Evolutionary conservation across 2,329 filamentous ascomycete species (phyloP).

Genomic region (Fragosphaeria purpurea): DNA sequence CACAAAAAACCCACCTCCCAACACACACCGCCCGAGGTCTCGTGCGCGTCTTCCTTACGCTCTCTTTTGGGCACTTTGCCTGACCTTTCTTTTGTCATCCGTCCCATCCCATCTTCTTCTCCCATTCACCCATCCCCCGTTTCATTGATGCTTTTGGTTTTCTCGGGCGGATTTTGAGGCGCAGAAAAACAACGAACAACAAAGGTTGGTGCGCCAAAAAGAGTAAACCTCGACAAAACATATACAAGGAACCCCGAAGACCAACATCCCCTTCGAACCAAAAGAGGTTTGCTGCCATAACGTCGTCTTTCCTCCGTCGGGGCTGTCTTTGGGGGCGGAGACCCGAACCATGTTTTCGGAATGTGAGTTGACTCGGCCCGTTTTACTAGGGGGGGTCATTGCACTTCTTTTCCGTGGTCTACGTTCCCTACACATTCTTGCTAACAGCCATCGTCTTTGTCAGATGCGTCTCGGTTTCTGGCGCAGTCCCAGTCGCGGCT

Average conservation of each 20-base stretch:
- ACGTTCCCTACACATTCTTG: no score
- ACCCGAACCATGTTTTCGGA: slow-evolving; percentile 67
- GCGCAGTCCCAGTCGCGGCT: slow-evolving; percentile 92
- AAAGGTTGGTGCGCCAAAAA: no score
- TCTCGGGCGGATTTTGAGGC: no score
- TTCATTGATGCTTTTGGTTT: no score
- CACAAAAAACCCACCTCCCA: background rate
- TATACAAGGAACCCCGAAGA: background rate
- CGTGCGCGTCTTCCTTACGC: slow-evolving; percentile 4
- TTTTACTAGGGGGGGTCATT: no score
- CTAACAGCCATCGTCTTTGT: no score
- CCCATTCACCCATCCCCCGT: no score
- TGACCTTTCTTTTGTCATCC: background rate
- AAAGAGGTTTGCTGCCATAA: no score
- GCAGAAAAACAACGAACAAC: no score
- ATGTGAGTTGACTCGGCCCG: slow-evolving; percentile 50
- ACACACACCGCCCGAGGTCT: slow-evolving; percentile 4
- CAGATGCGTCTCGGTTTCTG: slow-evolving; percentile 94
- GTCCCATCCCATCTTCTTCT: background rate
- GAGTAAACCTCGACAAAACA: no score
- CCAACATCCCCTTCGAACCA: background rate
- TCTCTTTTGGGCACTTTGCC: background rate
- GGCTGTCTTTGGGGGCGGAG: slow-evolving; percentile 10
- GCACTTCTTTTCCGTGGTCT: no score
- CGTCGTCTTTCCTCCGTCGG: background rate